Conservation (phyloP, 2,329 filamentous ascomycete species). For the Pyrenochaeta sp. region DNA sequence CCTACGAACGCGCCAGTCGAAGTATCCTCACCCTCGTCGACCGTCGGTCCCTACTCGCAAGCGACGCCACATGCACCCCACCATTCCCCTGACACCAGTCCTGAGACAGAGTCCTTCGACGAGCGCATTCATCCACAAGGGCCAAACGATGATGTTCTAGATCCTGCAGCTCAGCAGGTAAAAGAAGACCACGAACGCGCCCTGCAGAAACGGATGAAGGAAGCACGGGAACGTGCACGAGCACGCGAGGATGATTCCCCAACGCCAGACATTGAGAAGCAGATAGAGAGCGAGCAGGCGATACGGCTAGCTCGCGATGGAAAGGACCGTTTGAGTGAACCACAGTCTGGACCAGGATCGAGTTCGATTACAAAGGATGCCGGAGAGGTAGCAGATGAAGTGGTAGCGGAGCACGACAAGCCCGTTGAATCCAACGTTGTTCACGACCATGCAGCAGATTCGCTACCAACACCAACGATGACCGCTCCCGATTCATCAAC, state of each 20-base stretch:
- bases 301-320: constrained; percentile 48
- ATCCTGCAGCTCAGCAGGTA: constrained; percentile 49
- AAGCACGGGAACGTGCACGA: constrained; percentile 53
- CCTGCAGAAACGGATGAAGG: constrained; percentile 60
- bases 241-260: constrained; percentile 55
- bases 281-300: constrained; percentile 62
- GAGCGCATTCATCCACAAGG: constrained; percentile 41
- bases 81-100: constrained; percentile 76
- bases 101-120: constrained; percentile 66
- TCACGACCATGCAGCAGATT: constrained; percentile 38
- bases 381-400: constrained; percentile 25
- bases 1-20: constrained; percentile 36
- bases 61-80: constrained; percentile 75
- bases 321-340: constrained; percentile 36
- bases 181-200: constrained; percentile 64
- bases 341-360: constrained; percentile 13
- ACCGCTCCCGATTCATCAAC: constrained; percentile 43
- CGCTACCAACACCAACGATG: constrained; percentile 47
- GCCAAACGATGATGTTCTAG: constrained; percentile 41
- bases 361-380: constrained; percentile 36
- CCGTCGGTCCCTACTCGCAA: constrained; percentile 72
- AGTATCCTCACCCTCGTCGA: constrained; percentile 68
- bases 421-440: constrained; percentile 16
- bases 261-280: constrained; percentile 68
- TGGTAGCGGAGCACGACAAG: constrained; percentile 10